Evolutionary conservation across 176 grass and related monocot genomes (phyloP), one percentile per base, ranked within the genome.

Genomic region (Alloteropsis semialata): DNA sequence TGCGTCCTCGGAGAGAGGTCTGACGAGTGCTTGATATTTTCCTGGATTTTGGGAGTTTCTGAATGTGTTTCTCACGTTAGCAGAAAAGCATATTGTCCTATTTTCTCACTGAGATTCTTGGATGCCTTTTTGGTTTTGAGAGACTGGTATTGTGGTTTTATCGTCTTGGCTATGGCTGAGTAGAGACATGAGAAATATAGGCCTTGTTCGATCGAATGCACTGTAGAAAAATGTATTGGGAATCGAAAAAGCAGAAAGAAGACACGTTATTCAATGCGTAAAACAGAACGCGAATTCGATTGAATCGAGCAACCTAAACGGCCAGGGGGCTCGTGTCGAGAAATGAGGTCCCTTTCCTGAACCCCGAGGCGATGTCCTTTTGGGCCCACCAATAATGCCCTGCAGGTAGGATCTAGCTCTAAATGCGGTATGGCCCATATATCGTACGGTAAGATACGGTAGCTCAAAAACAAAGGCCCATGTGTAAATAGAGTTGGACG

Each of bases 321-420:
- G n/a, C n/a, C n/a, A n/a, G n/a, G 19, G 75, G 21, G 29, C 39
- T 60, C 22, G 6, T 3, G 21, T 48, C 39, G 39, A 78, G 78
- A 78, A 59, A 1, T 1, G 1, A 21, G 50, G 53, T 69, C 74
- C 1, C 46, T 78, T 70, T 70, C 51, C 63, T 2, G 22, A 56
- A 17, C 10, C 39, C 39, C 28, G 22, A 63, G 53, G 75, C 51
- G 41, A 62, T n/a, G 65, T 36, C 25, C 21, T 67, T 71, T 38
- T 29, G 83, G 83, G 42, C 39, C 75, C 65, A 78, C 65, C 18
- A 58, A 44, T 84, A 63, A 74, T 74, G 50, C 6, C 24, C 17
- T 67, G 36, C 19, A n/a, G 36, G 36, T 10, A n/a, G 36, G 33
- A 17, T 57, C n/a, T n/a, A n/a, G 62, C 17, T 18, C 33, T 22